These are phyloP conservation scores for Furcasterigmium sp. DNA, from an alignment of 2,329 filamentous ascomycete genomes.

Conservation along the genomic window DNA sequence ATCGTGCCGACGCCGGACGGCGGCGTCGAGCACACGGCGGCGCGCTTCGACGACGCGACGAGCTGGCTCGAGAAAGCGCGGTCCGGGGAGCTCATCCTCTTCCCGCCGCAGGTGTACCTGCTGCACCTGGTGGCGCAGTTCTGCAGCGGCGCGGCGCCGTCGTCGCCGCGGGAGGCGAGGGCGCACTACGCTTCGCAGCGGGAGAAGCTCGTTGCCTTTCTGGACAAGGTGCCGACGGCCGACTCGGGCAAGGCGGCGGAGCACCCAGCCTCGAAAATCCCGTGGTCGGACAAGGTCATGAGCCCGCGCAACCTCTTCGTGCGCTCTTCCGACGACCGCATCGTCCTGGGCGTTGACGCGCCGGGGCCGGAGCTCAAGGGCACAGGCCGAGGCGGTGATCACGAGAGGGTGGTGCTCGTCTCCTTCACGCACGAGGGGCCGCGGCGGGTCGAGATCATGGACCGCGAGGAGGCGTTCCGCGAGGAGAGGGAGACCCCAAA, in stretches of 20 bases:
- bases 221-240: conserved; percentile 37
- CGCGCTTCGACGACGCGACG: conserved; percentile 66
- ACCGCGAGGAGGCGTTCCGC: conserved; percentile 41
- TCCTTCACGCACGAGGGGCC: conserved; percentile 46
- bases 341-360: conserved; percentile 52
- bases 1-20: conserved; percentile 69
- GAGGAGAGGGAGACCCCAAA: conserved; percentile 30
- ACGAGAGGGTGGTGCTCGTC: conserved; percentile 53
- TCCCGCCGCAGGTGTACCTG: conserved; percentile 83
- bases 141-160: conserved; percentile 31
- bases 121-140: conserved; percentile 53
- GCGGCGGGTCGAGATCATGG: conserved; percentile 46
- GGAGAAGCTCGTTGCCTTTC: conserved; percentile 46
- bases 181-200: conserved; percentile 40
- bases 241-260: too few relatives aligned
- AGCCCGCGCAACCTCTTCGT: conserved; percentile 45
- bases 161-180: conserved; percentile 15
- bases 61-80: conserved; percentile 64
- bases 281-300: conserved; percentile 59
- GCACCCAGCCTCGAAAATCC: conserved; percentile 38
- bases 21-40: conserved; percentile 61
- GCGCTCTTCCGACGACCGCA: conserved; percentile 36
- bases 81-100: conserved; percentile 69
- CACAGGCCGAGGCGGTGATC: conserved; percentile 47
- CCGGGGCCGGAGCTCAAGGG: conserved; percentile 50